phyloP scores from a whole-genome alignment of 164 flowering plant genomes.

The Chimonanthus salicifolius region DNA sequence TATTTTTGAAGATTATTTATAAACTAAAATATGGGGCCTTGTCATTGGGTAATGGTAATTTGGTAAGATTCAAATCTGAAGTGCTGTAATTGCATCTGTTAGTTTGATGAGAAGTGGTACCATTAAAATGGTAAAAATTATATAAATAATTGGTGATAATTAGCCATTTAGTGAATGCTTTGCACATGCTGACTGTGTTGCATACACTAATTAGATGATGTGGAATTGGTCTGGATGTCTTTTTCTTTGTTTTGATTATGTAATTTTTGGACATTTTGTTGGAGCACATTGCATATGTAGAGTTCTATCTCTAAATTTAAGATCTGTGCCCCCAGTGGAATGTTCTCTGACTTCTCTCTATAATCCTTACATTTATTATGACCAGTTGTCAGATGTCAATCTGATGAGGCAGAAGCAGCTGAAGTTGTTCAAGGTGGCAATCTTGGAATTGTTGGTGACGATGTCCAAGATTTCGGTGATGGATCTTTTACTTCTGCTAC shows the following conservation, averaged over 20 bases:
- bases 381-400: conserved; percentile 68
- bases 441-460: conserved; percentile 70
- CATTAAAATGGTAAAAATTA: no score
- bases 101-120: no score
- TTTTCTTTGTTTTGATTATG: background rate
- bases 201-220: no score
- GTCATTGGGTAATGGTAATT: no score
- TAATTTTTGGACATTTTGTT: background rate
- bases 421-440: conserved; percentile 54
- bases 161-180: no score
- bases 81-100: no score
- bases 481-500: conserved; percentile 60
- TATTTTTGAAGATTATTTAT: no score
- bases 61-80: no score
- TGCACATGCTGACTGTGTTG: no score
- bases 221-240: background rate
- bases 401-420: conserved; percentile 46
- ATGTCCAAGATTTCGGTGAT: conserved; percentile 51
- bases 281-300: background rate
- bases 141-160: no score
- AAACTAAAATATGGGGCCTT: no score
- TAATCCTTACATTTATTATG: background rate
- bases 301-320: background rate
- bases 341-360: background rate
- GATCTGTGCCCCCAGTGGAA: background rate